Conservation (phyloP, 163 green algal genomes). For the Scenedesmus sp. region DNA sequence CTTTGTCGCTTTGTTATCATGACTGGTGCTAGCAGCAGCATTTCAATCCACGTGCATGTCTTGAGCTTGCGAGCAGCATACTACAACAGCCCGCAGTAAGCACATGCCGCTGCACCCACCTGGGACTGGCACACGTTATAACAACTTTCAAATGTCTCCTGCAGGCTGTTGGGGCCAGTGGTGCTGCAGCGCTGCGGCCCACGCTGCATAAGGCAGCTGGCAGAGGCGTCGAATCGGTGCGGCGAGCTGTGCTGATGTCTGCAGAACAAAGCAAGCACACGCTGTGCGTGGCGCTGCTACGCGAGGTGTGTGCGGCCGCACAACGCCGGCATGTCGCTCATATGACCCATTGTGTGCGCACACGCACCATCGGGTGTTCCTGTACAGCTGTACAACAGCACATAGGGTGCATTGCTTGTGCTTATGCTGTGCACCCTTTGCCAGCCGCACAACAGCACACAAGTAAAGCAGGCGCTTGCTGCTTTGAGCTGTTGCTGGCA, state of each 20-base stretch:
- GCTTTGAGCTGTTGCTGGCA: not conserved
- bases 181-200: slow-evolving; percentile 51
- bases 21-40: no score
- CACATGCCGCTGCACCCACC: not conserved
- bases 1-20: no score
- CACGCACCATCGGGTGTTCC: not conserved
- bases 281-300: slow-evolving; percentile 53
- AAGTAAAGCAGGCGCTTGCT: not conserved
- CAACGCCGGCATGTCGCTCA: not conserved
- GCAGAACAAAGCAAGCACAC: slow-evolving; percentile 55
- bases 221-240: slow-evolving; percentile 38
- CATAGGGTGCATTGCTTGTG: not conserved
- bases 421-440: not conserved
- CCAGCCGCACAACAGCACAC: not conserved
- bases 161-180: slow-evolving; percentile 54
- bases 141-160: not conserved
- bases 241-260: slow-evolving; percentile 33
- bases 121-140: not conserved
- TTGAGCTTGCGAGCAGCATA: not conserved
- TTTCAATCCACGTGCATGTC: no score
- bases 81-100: not conserved
- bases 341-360: not conserved
- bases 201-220: slow-evolving; percentile 42
- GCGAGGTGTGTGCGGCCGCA: slow-evolving; percentile 45
- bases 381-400: not conserved